A percentile compares a stretch with the other conserved stretches of the same genome.
These are phyloP conservation scores for Leucaena leucocephala DNA, from an alignment of 306 rosid genomes.

Conservation along the genomic window DNA sequence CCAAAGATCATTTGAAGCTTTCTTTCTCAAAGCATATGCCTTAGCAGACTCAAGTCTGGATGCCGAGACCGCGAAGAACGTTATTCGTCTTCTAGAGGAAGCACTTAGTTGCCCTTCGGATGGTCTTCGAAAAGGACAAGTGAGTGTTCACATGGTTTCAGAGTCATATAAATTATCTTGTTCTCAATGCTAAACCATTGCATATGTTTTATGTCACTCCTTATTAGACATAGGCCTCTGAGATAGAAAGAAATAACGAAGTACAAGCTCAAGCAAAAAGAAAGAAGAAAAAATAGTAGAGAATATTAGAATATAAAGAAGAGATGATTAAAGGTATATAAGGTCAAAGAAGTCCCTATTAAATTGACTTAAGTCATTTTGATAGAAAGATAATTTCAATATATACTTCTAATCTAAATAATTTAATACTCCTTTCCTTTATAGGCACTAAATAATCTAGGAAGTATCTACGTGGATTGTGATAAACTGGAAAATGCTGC, in stretches of 20 bases:
- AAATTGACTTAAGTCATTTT: no score
- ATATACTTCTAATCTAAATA: no score
- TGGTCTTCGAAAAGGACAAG: conserved; percentile 73
- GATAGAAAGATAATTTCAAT: no score
- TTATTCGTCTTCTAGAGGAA: conserved; percentile 61
- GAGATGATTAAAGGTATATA: no score
- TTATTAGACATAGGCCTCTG: no score
- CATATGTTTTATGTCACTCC: conserved; percentile 1
- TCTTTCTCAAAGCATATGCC: conserved; percentile 67
- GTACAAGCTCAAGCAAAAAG: no score
- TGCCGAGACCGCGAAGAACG: conserved; percentile 48
- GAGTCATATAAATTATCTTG: not conserved
- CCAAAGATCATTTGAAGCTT: conserved; percentile 71
- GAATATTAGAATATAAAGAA: no score
- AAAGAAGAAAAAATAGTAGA: no score
- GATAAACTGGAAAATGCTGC: conserved; percentile 63
- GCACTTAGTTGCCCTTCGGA: conserved; percentile 75
- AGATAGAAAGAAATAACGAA: no score
- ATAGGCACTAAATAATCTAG: conserved; percentile 67
- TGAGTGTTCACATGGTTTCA: conserved; percentile 27
- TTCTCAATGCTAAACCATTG: conserved; percentile 14
- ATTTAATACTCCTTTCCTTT: not conserved
- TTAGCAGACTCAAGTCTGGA: conserved; percentile 61
- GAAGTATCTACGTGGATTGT: conserved; percentile 62
- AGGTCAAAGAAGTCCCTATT: no score